Evolutionary conservation across 2,329 filamentous ascomycete genomes (phyloP), one percentile per base, ranked within the genome.

Genomic region (Paraphaeosphaeria minitans): DNA sequence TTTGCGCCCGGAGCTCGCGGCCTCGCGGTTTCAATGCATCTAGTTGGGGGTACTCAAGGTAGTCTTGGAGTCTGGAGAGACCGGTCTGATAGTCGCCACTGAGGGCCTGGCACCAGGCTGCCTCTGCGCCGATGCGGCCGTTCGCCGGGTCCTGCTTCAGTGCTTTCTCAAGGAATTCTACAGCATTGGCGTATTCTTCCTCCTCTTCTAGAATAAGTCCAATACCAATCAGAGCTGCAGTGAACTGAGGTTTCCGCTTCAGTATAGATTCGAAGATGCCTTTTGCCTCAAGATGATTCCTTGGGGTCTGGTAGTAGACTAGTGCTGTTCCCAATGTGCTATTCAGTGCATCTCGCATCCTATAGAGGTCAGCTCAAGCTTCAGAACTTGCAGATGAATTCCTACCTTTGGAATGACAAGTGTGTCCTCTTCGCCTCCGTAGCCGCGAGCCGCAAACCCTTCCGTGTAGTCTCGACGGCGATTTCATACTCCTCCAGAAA

Each of bases 161-260:
- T 1, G 95, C 95, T 62, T 91, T 86, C 41, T 84, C 84, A 13
- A 99, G 79, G 69, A 96, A 97, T 29, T 89, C 85, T 41, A 93
- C 87, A 0, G 96, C 95, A 68, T 92, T 84, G 48, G 85, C 82
- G 68, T 91, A 97, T 62, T 98, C 90, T 69, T 97, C 90, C 64
- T 97, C 93, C 68, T 98, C 95, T 75, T 97, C 93, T 48, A 93
- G 89, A 42, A 99, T 94, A 24, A 98, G 79, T 1, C 95, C 96
- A 35, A 97, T 87, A 0, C 95, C 95, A 47, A 98, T 91, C 61
- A 99, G 81, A 2, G 93, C 93, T 31, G 87, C 80, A 0, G 93
- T 96, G 0, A 90, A 93, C 2, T 85, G 86, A 1, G 88, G 84
- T 57, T 96, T 92, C 27, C 90, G 86, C 49, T 86, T 81, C 0